Base-by-base conservation (phyloP, 208 protist species). In the Leishmania tropica region DNA sequence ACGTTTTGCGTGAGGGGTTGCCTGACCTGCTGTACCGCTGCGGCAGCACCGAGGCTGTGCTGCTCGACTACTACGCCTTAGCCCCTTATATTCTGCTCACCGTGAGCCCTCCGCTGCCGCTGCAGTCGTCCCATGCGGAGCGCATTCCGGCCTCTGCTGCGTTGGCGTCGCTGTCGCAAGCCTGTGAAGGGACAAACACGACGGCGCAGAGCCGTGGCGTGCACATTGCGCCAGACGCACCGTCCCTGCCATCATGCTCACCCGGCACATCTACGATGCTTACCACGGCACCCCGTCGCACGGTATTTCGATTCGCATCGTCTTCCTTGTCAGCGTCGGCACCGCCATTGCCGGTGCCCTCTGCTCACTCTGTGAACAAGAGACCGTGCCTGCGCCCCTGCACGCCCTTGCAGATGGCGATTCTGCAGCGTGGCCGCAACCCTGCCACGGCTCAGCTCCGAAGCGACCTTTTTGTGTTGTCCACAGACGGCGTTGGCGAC, bases 1-100 rank as follows among this genome's bases (percentile, higher is more conserved):
- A 97, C 78, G 84, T 97, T 51, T 51, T 96, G 37, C 92, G 92
- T 21, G 91, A 96, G 71, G 80, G 73, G 17, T 83, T 97, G 76
- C 94, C 92, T 28, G 83, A 84, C 71, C 56, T 83, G 19, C 47
- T 91, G 21, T 68, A 90, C 70, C 85, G 85, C 42, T 96, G 90
- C 77, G 86, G 87, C 48, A 74, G 88, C 54, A 76, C 85, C 10
- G 94, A 92, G 24, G 58, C 79, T 0, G 83, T 89, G 54, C 42
- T 96, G 75, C 40, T 90, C 35, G 94, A 97, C 75, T 94, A 96
- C 80, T 75, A 79, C 65, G 88, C 91, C 15, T 87, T 92, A n/a
- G 92, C 91, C 0, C 86, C 88, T 19, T 88, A 81, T 72, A 95
- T 96, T 79, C 84, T 97, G 21, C 78, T 95, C n/a, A 76, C 90